Conservation (phyloP, 257 asterid species). For the Nicotiana otophora region DNA sequence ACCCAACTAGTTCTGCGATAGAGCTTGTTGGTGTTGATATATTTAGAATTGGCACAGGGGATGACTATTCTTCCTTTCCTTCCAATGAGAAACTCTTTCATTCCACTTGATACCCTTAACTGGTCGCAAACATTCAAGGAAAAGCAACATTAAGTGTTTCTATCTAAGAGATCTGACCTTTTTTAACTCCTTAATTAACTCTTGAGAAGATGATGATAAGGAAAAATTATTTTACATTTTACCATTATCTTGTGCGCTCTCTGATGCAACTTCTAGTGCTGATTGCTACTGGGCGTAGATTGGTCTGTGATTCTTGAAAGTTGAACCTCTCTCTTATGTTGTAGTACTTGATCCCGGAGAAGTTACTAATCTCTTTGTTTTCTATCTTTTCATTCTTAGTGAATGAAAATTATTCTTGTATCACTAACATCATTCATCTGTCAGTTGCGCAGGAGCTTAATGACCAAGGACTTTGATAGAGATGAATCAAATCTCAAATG, state of each 20-base stretch:
- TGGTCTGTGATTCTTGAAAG: neutral
- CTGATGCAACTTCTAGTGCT: neutral
- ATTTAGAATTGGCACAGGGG: too few species aligned
- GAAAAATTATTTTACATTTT: neutral
- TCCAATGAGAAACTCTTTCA: too few species aligned
- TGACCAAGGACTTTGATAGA: constrained; percentile 8
- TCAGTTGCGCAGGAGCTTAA: constrained; percentile 18
- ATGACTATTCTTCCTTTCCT: too few species aligned
- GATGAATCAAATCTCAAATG: constrained; percentile 64
- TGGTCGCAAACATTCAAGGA: too few species aligned
- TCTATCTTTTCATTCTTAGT: neutral
- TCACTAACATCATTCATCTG: neutral
- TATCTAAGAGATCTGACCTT: too few species aligned
- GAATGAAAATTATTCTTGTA: neutral
- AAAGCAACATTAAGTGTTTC: too few species aligned
- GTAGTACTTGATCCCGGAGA: neutral
- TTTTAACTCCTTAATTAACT: neutral
- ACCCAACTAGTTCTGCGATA: too few species aligned
- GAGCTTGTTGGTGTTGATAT: too few species aligned
- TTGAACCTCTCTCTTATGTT: neutral
- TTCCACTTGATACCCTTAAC: too few species aligned
- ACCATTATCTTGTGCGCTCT: neutral
- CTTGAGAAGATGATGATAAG: neutral
- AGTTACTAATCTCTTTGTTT: neutral
- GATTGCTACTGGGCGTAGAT: neutral